phyloP scores from a whole-genome alignment of 139 green algal genomes.

The Tetradesmus lagerheimii region DNA sequence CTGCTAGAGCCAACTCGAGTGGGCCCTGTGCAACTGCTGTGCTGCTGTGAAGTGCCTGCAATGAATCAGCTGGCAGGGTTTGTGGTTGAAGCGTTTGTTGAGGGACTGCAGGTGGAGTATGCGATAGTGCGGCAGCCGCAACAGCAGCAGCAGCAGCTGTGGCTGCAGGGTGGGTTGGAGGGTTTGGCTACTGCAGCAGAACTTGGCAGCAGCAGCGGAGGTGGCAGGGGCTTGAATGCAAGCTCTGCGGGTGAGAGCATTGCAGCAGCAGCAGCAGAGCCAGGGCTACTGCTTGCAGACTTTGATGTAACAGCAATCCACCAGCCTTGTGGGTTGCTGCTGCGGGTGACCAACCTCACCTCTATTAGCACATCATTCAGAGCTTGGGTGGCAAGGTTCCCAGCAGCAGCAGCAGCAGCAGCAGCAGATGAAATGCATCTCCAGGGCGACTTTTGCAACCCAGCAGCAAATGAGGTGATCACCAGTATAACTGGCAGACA shows the following conservation, averaged over 20 bases:
- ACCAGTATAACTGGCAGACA: background rate
- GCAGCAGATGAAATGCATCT: background rate
- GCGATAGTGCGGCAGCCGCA: background rate
- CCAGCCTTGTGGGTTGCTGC: background rate
- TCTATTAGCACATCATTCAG: constrained; percentile 1
- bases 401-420: background rate
- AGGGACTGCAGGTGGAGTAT: constrained; percentile 23
- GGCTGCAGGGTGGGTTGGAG: too few species aligned
- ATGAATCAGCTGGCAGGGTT: constrained; percentile 13
- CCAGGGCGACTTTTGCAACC: background rate
- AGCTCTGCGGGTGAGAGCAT: background rate
- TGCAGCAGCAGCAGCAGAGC: background rate
- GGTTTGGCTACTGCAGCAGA: too few species aligned
- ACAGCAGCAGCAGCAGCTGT: background rate
- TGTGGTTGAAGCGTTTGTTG: background rate
- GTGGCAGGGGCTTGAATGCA: background rate
- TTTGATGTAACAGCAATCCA: background rate
- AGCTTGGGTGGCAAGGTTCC: background rate
- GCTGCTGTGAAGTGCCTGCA: constrained; percentile 16
- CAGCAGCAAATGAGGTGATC: background rate
- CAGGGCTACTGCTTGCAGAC: background rate
- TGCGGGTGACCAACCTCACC: constrained; percentile 7
- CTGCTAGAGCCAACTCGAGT: background rate
- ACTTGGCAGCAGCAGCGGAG: background rate
- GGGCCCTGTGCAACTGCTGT: constrained; percentile 11